These are phyloP conservation scores for Fusarium ramigenum DNA, from an alignment of 2,329 filamentous ascomycete genomes.

Conservation along the genomic window DNA sequence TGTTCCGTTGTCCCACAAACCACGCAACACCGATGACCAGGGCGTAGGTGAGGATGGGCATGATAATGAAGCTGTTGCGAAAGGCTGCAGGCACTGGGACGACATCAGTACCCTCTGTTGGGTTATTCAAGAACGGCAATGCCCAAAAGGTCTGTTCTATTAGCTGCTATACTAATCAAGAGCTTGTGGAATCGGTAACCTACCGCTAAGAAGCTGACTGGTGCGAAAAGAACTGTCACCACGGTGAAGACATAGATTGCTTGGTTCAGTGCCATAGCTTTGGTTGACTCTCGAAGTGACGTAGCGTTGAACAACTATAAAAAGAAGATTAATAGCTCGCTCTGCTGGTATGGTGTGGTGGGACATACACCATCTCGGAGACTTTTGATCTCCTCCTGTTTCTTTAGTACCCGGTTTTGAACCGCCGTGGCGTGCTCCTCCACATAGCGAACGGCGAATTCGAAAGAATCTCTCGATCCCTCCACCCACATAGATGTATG, in stretches of 20 bases:
- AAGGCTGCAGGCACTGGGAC: background rate
- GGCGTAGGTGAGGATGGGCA: background rate
- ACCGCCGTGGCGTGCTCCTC: accelerated
- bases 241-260: background rate
- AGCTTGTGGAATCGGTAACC: too few species aligned
- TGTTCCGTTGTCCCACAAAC: background rate
- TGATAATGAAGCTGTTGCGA: background rate
- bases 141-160: accelerated
- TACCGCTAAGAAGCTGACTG: background rate
- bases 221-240: background rate
- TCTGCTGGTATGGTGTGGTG: too few species aligned
- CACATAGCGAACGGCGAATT: too few species aligned
- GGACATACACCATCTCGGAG: background rate
- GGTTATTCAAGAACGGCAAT: background rate
- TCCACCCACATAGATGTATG: too few species aligned
- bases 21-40: background rate
- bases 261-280: background rate
- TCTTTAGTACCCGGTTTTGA: background rate
- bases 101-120: accelerated
- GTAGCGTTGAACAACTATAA: background rate
- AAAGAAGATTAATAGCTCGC: accelerated
- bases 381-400: background rate
- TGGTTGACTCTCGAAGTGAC: background rate
- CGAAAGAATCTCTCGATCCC: too few species aligned
- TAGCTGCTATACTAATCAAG: too few species aligned